A percentile compares a stretch with the other conserved stretches of the same genome.
phyloP scores from a whole-genome alignment of 2,329 filamentous ascomycete species.

The Stemphylium vesicarium region DNA sequence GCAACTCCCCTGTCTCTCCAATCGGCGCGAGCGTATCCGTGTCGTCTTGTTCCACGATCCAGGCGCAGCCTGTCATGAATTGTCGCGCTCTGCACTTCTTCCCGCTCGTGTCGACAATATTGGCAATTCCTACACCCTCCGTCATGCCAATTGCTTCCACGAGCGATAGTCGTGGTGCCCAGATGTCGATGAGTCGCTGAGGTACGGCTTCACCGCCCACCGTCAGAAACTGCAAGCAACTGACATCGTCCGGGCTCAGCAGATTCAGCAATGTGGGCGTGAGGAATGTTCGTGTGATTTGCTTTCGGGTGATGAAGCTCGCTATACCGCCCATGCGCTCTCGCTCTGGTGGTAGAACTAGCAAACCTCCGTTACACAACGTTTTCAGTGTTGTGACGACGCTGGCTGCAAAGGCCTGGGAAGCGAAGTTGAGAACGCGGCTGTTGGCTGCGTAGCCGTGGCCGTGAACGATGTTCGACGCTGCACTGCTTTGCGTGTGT shows the following conservation, averaged over 20 bases:
- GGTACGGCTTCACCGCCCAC: constrained; percentile 6
- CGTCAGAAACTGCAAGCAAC: constrained; percentile 4
- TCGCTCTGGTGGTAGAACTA: constrained; percentile 5
- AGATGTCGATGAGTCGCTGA: constrained; percentile 5
- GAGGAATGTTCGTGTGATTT: constrained; percentile 4
- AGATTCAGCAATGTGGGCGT: constrained; percentile 6
- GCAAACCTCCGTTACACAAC: constrained; percentile 3
- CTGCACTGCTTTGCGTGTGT: constrained; percentile 21
- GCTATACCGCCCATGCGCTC: constrained; percentile 11
- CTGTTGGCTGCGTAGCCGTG: constrained; percentile 1
- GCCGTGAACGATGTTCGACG: constrained; percentile 2
- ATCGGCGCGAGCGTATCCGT: constrained; percentile 1
- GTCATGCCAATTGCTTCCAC: constrained; percentile 9
- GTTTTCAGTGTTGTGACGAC: constrained; percentile 5
- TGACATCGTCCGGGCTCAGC: constrained; percentile 4
- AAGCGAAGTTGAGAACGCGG: constrained; percentile 9
- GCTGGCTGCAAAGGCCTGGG: constrained; percentile 6
- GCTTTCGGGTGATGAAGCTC: constrained; percentile 6
- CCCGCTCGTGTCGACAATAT: constrained; percentile 1
- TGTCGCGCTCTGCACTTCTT: constrained; percentile 2
- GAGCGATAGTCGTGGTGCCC: constrained; percentile 6
- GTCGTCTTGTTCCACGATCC: constrained; percentile 7
- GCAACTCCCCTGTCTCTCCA: constrained; percentile 4
- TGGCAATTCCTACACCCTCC: constrained; percentile 3
- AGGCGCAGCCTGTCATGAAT: constrained; percentile 5